phyloP scores from a whole-genome alignment of 345 rosid species.

The Microcos paniculata region DNA sequence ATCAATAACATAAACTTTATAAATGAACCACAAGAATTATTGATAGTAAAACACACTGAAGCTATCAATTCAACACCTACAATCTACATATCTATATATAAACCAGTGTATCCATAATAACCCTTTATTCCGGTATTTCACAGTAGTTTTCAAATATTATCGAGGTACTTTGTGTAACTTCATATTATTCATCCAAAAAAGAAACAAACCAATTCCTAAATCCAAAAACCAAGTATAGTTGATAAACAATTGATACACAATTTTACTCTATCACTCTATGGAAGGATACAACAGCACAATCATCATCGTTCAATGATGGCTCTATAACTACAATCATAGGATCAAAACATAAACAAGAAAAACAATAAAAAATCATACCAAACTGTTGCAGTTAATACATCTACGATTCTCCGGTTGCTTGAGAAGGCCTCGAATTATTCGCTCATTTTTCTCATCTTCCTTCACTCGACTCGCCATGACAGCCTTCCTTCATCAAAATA shows the following conservation, averaged over 20 bases:
- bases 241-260: background rate
- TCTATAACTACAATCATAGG: slow-evolving; percentile 2
- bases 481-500: slow-evolving; percentile 16
- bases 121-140: too few relatives aligned
- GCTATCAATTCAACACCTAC: background rate
- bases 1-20: background rate
- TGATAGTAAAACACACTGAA: background rate
- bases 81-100: too few relatives aligned
- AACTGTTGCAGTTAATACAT: slow-evolving; percentile 91
- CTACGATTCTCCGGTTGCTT: slow-evolving; percentile 82
- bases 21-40: background rate
- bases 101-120: background rate
- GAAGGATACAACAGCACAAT: background rate
- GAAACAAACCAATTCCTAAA: background rate
- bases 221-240: background rate
- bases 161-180: too few relatives aligned
- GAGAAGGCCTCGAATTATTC: slow-evolving; percentile 79
- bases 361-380: slow-evolving; percentile 45
- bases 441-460: slow-evolving; percentile 90
- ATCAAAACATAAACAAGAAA: slow-evolving; percentile 11
- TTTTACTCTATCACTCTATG: background rate
- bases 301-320: background rate
- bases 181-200: too few relatives aligned
- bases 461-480: slow-evolving; percentile 66
- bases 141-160: too few relatives aligned